Evolutionary conservation across 2,329 filamentous ascomycete genomes (phyloP), one percentile per base, ranked within the genome.

Genomic region (Bipolaris victoriae): DNA sequence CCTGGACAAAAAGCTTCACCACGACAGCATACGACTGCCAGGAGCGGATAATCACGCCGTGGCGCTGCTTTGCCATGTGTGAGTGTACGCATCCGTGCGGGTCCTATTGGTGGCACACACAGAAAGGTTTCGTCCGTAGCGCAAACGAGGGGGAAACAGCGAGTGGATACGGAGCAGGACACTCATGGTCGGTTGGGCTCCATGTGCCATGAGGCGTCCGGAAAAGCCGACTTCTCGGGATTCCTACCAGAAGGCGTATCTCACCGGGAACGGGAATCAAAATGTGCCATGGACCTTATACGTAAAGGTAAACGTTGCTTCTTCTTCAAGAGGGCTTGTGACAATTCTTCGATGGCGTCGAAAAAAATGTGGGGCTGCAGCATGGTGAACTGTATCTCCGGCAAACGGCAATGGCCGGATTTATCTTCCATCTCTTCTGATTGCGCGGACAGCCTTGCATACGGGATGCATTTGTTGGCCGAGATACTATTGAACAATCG

Each of bases 301-400:
- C 22, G 46, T 39, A 49, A 49, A 49, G 11, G 35, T 22, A 29
- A 16, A 49, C 46, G 55, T 22, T 54, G 45, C 57, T 41, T 44
- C n/a, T 24, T 49, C 24, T 9, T 37, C 3, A 47, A 3, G n/a
- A 31, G n/a, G 22, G 20, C 22, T 33, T 39, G 15, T 33, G 33
- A 16, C 22, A n/a, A 39, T 49, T 26, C 46, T 29, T 39, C n/a
- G 20, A 13, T 29, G 22, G 46, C 24, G 22, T 22, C 39, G 15
- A 24, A 16, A 31, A 13, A 13, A n/a, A 44, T 29, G 49, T 44
- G 22, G 49, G 52, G 45, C 33, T n/a, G 45, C 16, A 26, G 36
- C 6, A 29, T 33, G 16, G 10, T 11, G 43, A 46, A 31, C 43
- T 46, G n/a, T 20, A 20, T 46, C 26, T 46, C 29, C 26, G 43